Conservation (phyloP, 768 basidiomycete species). For the Mycena belliarum region DNA sequence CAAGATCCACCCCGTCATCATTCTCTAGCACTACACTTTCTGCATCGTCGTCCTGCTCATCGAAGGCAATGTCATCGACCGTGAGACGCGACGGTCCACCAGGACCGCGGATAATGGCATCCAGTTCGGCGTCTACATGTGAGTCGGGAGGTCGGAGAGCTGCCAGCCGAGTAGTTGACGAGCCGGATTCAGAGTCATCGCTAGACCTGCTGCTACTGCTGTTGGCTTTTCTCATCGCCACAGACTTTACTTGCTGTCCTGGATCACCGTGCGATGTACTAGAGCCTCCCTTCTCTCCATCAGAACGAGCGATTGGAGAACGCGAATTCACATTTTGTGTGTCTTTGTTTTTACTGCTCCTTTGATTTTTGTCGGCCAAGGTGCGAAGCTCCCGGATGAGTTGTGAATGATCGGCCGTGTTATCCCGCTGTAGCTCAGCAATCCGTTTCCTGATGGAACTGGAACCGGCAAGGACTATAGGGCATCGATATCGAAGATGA, state of each 20-base stretch:
- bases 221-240: constrained; percentile 1
- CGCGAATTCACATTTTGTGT: constrained; percentile 12
- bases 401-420: constrained; percentile 24
- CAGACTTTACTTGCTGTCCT: constrained; percentile 1
- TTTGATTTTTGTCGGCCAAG: constrained; percentile 32
- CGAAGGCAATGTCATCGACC: constrained; percentile 25
- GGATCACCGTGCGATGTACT: not conserved
- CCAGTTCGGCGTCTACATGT: constrained; percentile 28
- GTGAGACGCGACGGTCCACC: constrained; percentile 25
- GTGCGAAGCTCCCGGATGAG: constrained; percentile 45
- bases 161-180: not conserved
- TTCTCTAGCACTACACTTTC: constrained; percentile 20
- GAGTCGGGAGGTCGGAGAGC: not conserved
- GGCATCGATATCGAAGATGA: constrained; percentile 54
- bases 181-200: constrained; percentile 10
- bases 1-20: constrained; percentile 14
- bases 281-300: constrained; percentile 9
- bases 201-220: constrained; percentile 7
- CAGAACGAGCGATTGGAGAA: constrained; percentile 2
- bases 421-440: constrained; percentile 39
- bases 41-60: constrained; percentile 3
- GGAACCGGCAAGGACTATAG: constrained; percentile 44
- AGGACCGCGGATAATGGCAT: constrained; percentile 46
- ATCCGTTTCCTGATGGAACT: constrained; percentile 47
- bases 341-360: constrained; percentile 21